phyloP scores from a whole-genome alignment of 164 flowering plant species.

The Tetrastigma voinierianum region DNA sequence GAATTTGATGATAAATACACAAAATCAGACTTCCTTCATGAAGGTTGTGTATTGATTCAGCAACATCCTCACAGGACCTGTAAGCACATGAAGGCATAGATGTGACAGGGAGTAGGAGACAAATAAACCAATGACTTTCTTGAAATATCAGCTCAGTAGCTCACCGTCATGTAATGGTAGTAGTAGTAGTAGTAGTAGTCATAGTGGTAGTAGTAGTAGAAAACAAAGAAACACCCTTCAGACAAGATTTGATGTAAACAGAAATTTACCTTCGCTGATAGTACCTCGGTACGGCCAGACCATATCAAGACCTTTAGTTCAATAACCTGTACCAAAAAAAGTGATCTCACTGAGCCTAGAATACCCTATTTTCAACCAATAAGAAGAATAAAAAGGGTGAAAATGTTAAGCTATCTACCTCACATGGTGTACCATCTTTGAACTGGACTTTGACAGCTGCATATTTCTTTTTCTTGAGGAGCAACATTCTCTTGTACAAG shows the following conservation, averaged over 20 bases:
- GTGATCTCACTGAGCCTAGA: too few relatives aligned
- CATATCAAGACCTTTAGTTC: too few relatives aligned
- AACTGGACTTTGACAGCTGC: slow-evolving; percentile 92
- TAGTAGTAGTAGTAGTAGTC: too few relatives aligned
- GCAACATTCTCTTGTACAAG: slow-evolving; percentile 94
- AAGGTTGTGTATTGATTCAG: slow-evolving; percentile 84
- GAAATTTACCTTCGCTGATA: too few relatives aligned
- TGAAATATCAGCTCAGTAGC: background rate
- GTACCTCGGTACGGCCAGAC: too few relatives aligned
- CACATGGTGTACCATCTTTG: slow-evolving; percentile 70
- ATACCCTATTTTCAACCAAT: too few relatives aligned
- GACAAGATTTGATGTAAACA: too few relatives aligned
- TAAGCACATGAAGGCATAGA: slow-evolving; percentile 18
- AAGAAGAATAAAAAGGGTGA: background rate
- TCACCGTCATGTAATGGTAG: too few relatives aligned
- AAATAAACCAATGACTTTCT: background rate
- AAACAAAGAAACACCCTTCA: too few relatives aligned
- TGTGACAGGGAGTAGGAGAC: slow-evolving; percentile 3
- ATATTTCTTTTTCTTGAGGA: slow-evolving; percentile 98
- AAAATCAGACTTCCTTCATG: slow-evolving; percentile 48
- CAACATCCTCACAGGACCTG: slow-evolving; percentile 97
- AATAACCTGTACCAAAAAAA: too few relatives aligned
- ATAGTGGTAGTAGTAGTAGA: too few relatives aligned
- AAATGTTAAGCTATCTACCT: slow-evolving; percentile 41
- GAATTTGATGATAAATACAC: background rate